Conservation (phyloP, 1,284 basidiomycete species). For the Irpex sp. region DNA sequence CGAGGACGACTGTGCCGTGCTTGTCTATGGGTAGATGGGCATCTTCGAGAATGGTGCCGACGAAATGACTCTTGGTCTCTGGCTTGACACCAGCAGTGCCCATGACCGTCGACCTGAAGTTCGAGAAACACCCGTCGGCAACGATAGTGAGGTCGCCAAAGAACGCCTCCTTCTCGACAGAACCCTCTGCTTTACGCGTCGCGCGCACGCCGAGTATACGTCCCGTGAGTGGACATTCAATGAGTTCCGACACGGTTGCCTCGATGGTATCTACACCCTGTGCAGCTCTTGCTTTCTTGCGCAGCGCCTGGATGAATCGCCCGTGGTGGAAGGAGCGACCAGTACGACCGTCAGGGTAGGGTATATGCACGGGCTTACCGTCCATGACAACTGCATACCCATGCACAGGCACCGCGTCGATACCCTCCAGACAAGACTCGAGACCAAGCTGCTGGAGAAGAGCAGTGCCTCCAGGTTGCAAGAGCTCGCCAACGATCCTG, state of each 20-base stretch:
- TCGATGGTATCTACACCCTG: slow-evolving; percentile 72
- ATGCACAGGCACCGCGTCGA: slow-evolving; percentile 81
- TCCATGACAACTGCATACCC: slow-evolving; percentile 86
- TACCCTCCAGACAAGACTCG: slow-evolving; percentile 70
- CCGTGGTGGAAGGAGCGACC: slow-evolving; percentile 94
- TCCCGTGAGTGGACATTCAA: slow-evolving; percentile 51
- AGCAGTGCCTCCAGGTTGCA: slow-evolving; percentile 90
- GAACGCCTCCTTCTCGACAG: slow-evolving; percentile 44
- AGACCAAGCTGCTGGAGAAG: slow-evolving; percentile 79
- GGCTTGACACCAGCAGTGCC: slow-evolving; percentile 42
- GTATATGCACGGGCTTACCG: slow-evolving; percentile 72
- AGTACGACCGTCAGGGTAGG: slow-evolving; percentile 72
- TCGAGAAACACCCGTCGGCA: slow-evolving; percentile 94
- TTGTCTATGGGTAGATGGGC: slow-evolving; percentile 74
- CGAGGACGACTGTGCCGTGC: slow-evolving; percentile 83
- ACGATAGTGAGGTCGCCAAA: slow-evolving; percentile 81
- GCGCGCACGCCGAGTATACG: slow-evolving; percentile 62
- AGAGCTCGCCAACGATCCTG: slow-evolving; percentile 94
- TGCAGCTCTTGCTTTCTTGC: slow-evolving; percentile 59
- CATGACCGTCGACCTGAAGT: slow-evolving; percentile 62
- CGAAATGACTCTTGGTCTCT: slow-evolving; percentile 71
- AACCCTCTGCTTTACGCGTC: slow-evolving; percentile 35
- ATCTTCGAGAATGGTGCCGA: slow-evolving; percentile 76
- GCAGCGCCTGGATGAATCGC: slow-evolving; percentile 79
- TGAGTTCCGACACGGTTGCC: slow-evolving; percentile 74